Evolutionary conservation across 148 eudicot species (phyloP), one percentile per base, ranked within the genome.

Genomic region (Agrostemma githago): DNA sequence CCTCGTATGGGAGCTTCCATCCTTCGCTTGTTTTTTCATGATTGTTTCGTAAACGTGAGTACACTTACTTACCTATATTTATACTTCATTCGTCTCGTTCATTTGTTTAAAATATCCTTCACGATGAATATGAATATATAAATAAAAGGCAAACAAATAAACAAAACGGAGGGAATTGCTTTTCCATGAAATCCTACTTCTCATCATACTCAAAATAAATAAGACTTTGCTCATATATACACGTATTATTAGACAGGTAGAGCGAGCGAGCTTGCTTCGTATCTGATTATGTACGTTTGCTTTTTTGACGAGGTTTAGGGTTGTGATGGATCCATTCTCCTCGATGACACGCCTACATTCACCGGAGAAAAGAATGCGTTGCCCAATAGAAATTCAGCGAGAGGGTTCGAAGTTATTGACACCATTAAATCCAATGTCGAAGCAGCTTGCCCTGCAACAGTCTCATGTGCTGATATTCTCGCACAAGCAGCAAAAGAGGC

Each of bases 11-110:
- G 77, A 2, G 85, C 82, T 64, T 82, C 85, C 7, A 62, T 82
- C 15, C 78, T 82, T 58, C 85, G 85, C 20, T 65, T 82, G 17
- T 72, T 73, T 61, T 82, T 82, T 69, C 85, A 82, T 64, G 85
- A 82, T 46, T 82, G 82, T 60, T 82, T 82, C 41, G 85, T 82
- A 9, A 79, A 82, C 19, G 84, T 82, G 37, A 70, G 72, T 70
- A 26, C 56, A 51, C 34, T 26, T 26, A 26, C 34, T 26, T 26
- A 26, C 34, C 34, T 26, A 26, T 26, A 26, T 26, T 26, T 26
- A 26, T 26, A 26, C 34, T 26, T 1, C 34, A 26, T 26, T 1
- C 34, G 1, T 26, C 34, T 26, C 34, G 34, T 26, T 26, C 34
- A 26, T 1, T 26, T 26, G 34, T 26, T 26, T 26, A 26, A 26